Conservation (phyloP, 2,329 filamentous ascomycete genomes). For the Fusarium sp. region DNA sequence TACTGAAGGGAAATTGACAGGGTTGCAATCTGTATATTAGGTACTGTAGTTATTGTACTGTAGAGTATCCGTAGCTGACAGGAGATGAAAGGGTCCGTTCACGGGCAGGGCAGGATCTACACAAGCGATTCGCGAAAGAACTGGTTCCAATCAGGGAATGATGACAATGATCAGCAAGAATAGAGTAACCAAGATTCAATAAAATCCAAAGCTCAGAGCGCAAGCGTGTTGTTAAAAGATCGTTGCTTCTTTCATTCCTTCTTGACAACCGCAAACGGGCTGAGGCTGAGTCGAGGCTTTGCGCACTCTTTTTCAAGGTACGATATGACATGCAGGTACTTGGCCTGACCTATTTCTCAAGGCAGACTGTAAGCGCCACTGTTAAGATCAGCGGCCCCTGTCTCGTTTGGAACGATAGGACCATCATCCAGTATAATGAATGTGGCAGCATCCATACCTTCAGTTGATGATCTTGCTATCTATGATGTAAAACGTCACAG, state of each 20-base stretch:
- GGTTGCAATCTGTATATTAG: constrained; percentile 6
- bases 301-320: constrained; percentile 16
- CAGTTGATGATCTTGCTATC: neutral
- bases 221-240: constrained; percentile 1
- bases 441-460: neutral
- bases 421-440: neutral
- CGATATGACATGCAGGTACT: constrained; percentile 2
- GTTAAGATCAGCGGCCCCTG: constrained; percentile 20
- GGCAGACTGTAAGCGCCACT: constrained; percentile 15
- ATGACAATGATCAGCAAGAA: neutral
- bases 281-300: constrained; percentile 46
- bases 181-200: neutral
- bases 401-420: constrained; percentile 2
- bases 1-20: neutral
- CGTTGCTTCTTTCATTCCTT: constrained; percentile 15
- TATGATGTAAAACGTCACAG: neutral
- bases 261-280: constrained; percentile 33
- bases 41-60: neutral
- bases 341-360: neutral
- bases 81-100: constrained; percentile 24
- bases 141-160: neutral
- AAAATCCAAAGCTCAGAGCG: neutral
- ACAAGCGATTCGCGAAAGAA: constrained; percentile 25
- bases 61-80: neutral
- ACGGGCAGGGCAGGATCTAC: constrained; percentile 15